Conservation (phyloP, 2,329 filamentous ascomycete genomes). For the Scytalidium lignicola region DNA sequence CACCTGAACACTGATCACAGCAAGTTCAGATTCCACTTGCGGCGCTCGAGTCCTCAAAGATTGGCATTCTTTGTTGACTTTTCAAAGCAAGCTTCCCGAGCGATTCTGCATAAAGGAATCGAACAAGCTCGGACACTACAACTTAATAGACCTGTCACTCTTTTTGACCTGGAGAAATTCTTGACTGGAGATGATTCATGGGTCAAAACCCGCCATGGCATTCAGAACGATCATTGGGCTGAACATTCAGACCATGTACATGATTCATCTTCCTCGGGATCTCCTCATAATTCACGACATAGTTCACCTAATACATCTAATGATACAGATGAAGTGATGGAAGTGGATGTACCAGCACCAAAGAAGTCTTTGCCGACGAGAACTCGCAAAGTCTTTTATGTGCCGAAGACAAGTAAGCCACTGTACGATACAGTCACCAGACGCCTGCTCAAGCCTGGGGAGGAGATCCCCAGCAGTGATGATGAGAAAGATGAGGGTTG, state of each 20-base stretch:
- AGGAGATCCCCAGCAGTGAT: constrained; percentile 22
- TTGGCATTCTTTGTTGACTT: constrained; percentile 36
- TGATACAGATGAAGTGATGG: constrained; percentile 10
- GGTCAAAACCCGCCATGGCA: constrained; percentile 37
- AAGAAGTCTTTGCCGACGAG: neutral
- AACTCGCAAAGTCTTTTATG: constrained; percentile 7
- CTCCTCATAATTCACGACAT: constrained; percentile 16
- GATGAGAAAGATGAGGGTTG: constrained; percentile 26
- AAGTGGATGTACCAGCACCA: constrained; percentile 3
- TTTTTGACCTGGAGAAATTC: constrained; percentile 41
- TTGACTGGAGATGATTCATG: constrained; percentile 42
- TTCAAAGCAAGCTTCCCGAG: constrained; percentile 9
- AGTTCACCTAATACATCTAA: constrained; percentile 23
- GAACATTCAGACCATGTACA: constrained; percentile 7
- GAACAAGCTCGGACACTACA: constrained; percentile 35
- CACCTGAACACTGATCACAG: constrained; percentile 21
- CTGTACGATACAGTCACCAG: constrained; percentile 24
- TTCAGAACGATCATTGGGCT: constrained; percentile 28
- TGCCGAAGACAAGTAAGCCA: constrained; percentile 16
- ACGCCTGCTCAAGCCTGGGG: constrained; percentile 18
- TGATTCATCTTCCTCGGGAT: constrained; percentile 19
- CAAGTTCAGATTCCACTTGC: constrained; percentile 19
- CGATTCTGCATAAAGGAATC: constrained; percentile 20
- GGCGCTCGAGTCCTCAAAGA: constrained; percentile 25
- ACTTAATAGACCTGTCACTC: constrained; percentile 36